Percentiles rank a stretch among this genome's conserved stretches.
phyloP scores from a whole-genome alignment of 2,329 filamentous ascomycete species.

The Colletotrichum liaoningense region DNA sequence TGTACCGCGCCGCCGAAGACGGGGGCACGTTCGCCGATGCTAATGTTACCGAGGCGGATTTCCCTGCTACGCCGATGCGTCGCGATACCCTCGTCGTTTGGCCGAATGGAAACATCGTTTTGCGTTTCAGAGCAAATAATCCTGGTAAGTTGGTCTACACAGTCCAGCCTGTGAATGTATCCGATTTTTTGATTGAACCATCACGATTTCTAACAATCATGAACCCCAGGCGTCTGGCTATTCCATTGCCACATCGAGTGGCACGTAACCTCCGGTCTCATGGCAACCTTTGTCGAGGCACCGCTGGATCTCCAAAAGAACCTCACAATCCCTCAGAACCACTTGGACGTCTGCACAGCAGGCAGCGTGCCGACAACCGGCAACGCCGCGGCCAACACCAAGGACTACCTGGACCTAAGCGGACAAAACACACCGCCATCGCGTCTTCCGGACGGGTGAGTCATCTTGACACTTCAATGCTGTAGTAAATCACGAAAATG shows the following conservation, averaged over 20 bases:
- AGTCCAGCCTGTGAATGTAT: constrained; percentile 33
- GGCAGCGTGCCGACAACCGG: constrained; percentile 64
- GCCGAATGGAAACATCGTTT: constrained; percentile 74
- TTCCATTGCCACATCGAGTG: constrained; percentile 88
- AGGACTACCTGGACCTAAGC: constrained; percentile 70
- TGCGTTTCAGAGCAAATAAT: constrained; percentile 76
- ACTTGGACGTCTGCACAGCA: constrained; percentile 68
- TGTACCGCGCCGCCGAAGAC: constrained; percentile 70
- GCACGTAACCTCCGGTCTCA: constrained; percentile 76
- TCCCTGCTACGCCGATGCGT: constrained; percentile 69
- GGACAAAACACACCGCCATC: constrained; percentile 68
- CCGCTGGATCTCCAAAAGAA: constrained; percentile 71
- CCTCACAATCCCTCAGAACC: constrained; percentile 69
- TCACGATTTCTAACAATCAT: background rate
- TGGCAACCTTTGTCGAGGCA: constrained; percentile 73
- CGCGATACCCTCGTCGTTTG: constrained; percentile 76
- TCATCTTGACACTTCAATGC: constrained; percentile 25
- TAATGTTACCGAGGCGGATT: constrained; percentile 56
- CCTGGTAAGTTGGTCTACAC: constrained; percentile 58
- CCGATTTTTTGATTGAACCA: background rate
- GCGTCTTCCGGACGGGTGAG: constrained; percentile 71
- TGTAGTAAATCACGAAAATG: background rate
- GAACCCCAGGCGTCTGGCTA: constrained; percentile 66
- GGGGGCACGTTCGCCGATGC: constrained; percentile 65
- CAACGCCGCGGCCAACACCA: constrained; percentile 80